These are phyloP conservation scores for Dendrobium huoshanense DNA, from an alignment of 106 monocot genomes.

Conservation along the genomic window DNA sequence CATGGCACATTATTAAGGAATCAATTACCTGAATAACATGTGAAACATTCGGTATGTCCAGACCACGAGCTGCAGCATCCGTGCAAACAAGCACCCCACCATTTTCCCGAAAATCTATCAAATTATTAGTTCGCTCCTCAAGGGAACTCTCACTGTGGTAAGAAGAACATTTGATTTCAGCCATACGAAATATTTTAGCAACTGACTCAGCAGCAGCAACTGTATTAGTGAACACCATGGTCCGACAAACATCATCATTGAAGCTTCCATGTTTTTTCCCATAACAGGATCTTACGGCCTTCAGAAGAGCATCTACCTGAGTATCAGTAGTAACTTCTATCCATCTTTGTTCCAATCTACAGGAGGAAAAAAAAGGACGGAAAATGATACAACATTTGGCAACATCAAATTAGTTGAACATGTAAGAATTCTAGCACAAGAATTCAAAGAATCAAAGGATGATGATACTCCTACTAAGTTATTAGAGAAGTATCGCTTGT, in stretches of 20 bases:
- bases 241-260: conserved; percentile 27
- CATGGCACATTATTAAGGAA: neutral
- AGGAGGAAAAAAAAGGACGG: neutral
- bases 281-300: conserved; percentile 56
- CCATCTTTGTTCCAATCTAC: conserved; percentile 91
- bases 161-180: conserved; percentile 56
- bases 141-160: conserved; percentile 82
- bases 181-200: conserved; percentile 52
- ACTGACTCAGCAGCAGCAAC: conserved; percentile 82
- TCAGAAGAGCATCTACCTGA: conserved; percentile 77
- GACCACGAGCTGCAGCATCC: conserved; percentile 97
- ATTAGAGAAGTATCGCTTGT: neutral
- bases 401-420: neutral
- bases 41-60: conserved; percentile 88
- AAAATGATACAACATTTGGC: neutral
- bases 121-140: conserved; percentile 54
- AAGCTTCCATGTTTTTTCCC: conserved; percentile 17
- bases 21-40: conserved; percentile 91
- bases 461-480: neutral
- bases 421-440: neutral
- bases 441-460: neutral
- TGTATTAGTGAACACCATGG: conserved; percentile 94
- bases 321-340: conserved; percentile 81
- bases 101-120: conserved; percentile 55
- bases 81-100: conserved; percentile 98